Base-by-base conservation (phyloP, 2,329 filamentous ascomycete species). In the Emmonsiellopsis sp. region DNA sequence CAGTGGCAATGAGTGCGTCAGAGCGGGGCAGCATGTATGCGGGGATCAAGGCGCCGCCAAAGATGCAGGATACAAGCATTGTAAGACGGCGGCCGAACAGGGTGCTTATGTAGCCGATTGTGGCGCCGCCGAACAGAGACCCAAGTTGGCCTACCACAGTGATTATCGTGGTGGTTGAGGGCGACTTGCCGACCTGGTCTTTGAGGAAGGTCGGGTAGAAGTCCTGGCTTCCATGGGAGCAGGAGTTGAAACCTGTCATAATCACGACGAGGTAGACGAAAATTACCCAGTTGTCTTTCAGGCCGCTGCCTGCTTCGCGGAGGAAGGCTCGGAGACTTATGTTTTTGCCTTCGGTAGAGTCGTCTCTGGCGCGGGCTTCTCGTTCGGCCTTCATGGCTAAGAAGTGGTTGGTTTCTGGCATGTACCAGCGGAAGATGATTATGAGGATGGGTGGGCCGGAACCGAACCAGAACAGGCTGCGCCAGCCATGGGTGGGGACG, bases 381-480 rank as follows among this genome's bases (percentile, higher is more conserved):
- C 51, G 51, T 37, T 56, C 53, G 9, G 56, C 56, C 64, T 86
- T 56, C 52, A 61, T 57, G 32, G 55, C 62, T n/a, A 60, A 77
- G 70, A 86, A 94, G 0, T 83, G 79, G 45, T 86, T 72, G 0
- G 89, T 95, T 73, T 95, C 90, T 5, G 87, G 86, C 1, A 95
- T 77, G 66, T 79, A 82, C 20, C 92, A 73, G 35, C 90, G 85
- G 76, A 87, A 89, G 52, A 83, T 63, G 64, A 95, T 95, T 70
- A 95, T 85, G 34, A 95, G 68, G 1, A 90, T 78, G 0, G 90
- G 90, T 0, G 88, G 87, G 38, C 84, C 80, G 5, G 89, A 88
- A 10, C 85, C 89, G 67, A 95, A 95, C 89, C 90, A 95, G 75
- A 84, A 95, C 0, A 95, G 75, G 0, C 89, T 88, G 7, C 90